A percentile compares a stretch with the other conserved stretches of the same genome.
Evolutionary conservation across 805 yeast species (phyloP).

Genomic region (Ogataea allantospora): DNA sequence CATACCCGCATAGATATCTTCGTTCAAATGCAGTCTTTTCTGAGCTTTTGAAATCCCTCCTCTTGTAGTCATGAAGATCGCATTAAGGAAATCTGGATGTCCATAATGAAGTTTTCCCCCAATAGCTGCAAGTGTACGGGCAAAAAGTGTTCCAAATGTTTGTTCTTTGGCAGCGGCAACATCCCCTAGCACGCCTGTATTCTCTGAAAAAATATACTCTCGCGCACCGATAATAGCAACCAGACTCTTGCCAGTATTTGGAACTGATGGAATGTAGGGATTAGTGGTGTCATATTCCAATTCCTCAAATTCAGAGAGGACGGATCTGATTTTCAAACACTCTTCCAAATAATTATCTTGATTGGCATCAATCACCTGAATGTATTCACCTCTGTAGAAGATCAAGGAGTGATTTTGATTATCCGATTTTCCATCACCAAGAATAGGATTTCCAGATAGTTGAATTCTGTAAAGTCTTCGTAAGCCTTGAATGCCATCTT

Average conservation of each 20-base stretch:
- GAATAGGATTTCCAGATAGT: slow-evolving; percentile 88
- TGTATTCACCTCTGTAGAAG: slow-evolving; percentile 89
- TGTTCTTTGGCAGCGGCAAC: slow-evolving; percentile 98
- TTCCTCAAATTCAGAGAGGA: slow-evolving; percentile 90
- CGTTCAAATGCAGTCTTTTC: slow-evolving; percentile 87
- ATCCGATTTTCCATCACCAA: slow-evolving; percentile 96
- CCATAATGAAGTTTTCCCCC: slow-evolving; percentile 96
- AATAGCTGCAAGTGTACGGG: slow-evolving; percentile 87
- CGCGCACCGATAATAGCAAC: slow-evolving; percentile 95
- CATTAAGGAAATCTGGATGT: slow-evolving; percentile 93
- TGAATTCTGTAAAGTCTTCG: slow-evolving; percentile 58
- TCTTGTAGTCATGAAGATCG: slow-evolving; percentile 87
- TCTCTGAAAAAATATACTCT: slow-evolving; percentile 91
- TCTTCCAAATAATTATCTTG: slow-evolving; percentile 96
- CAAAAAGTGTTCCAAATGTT: slow-evolving; percentile 93
- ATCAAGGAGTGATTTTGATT: slow-evolving; percentile 88
- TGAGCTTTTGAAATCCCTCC: slow-evolving; percentile 97
- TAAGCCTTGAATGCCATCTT: slow-evolving; percentile 42
- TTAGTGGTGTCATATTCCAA: slow-evolving; percentile 47
- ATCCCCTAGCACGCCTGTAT: slow-evolving; percentile 89
- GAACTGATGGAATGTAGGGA: slow-evolving; percentile 56
- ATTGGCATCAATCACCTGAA: slow-evolving; percentile 93
- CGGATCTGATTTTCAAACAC: slow-evolving; percentile 84
- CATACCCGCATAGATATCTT: slow-evolving; percentile 96
- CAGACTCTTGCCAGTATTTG: slow-evolving; percentile 43